Base-by-base conservation (phyloP, 371 early-diverging fungal species). In the Actinomucor elegans region DNA sequence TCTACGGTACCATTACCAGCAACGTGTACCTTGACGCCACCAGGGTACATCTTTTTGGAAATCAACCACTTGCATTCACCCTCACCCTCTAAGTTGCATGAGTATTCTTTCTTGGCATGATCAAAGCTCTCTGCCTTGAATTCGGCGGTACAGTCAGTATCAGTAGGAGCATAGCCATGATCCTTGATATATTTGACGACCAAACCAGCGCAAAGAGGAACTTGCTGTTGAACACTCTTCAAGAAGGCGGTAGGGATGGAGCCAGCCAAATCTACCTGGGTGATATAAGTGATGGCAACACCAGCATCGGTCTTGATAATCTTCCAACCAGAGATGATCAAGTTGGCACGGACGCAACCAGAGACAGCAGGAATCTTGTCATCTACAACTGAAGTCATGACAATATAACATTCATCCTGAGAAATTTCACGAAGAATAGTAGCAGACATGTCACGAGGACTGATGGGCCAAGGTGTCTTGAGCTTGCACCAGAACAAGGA, bases 401-500 rank as follows among this genome's bases (percentile, higher is more conserved):
- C 62, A 15, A 62, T 40, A 47, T 65, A 65, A 21, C 57, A 37
- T 20, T 45, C 46, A 34, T 66, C 52, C 0, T 61, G 59, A 15
- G 48, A 36, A 29, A 43, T 32, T 3, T 65, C 69, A 36, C 60
- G 59, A 3, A 56, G 15, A 9, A 57, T 52, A 9, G 47, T 44
- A 42, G 49, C 63, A 20, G 51, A 38, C 33, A 66, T 52, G 31
- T 69, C 69, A 38, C 69, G 55, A n/a, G 61, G 59, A 37, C 61
- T 69, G 18, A 77, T 53, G 15, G 78, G 78, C 78, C 78, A 77
- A 8, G 71, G 74, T 18, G 68, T 55, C 59, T 74, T 77, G 36
- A 69, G 43, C 54, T 68, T 71, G 36, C 54, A 54, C 74, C 74
- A 73, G 52, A 72, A 72, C 23, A 77, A 56, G 18, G 68, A 42